Base-by-base conservation (phyloP, 352 stramenopile genomes). In the Phytophthora megakarya region DNA sequence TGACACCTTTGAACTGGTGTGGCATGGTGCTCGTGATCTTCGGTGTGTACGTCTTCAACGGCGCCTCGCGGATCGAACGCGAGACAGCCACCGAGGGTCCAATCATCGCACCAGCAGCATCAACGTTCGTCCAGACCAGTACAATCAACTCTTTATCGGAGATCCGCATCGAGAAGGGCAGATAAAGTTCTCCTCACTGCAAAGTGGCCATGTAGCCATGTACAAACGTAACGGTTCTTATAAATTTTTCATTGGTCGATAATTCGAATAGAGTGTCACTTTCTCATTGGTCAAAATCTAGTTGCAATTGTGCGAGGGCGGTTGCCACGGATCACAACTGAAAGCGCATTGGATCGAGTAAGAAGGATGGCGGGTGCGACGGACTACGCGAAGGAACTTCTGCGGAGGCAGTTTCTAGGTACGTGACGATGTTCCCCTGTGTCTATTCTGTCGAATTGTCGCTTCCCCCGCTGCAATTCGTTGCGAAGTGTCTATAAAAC, bases 31-130 rank as follows among this genome's bases (percentile, higher is more conserved):
- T 97, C 57, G 90, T 97, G 30, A 86, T 97, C 66, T 67, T 80
- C 4, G 91, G 91, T 23, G 89, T 97, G n/a, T 96, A 94, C 61
- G 62, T 88, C 12, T 97, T 96, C 72, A 97, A 94, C 63, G 39
- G 53, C 1, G 81, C 84, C 21, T 87, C 80, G 3, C 74, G 85
- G n/a, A 61, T 90, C 32, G 81, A 93, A 58, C 76, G 78, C 46
- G 71, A 65, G n/a, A 39, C 63, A 8, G 59, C 68, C 12, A 49
- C 51, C 32, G 75, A 73, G 16, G 70, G 60, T 0, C 59, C 63
- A n/a, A 40, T 66, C 33, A 75, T 86, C 19, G 74, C 70, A 7
- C 70, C 76, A 9, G 66, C 56, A 11, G 13, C 25, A 25, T 64
- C 62, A 11, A 43, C 50, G 16, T 70, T 67, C n/a, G 70, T 92